Percentiles rank a stretch among this genome's conserved stretches.
Conservation (phyloP, 2,329 filamentous ascomycete species). For the Didymella lethalis region DNA sequence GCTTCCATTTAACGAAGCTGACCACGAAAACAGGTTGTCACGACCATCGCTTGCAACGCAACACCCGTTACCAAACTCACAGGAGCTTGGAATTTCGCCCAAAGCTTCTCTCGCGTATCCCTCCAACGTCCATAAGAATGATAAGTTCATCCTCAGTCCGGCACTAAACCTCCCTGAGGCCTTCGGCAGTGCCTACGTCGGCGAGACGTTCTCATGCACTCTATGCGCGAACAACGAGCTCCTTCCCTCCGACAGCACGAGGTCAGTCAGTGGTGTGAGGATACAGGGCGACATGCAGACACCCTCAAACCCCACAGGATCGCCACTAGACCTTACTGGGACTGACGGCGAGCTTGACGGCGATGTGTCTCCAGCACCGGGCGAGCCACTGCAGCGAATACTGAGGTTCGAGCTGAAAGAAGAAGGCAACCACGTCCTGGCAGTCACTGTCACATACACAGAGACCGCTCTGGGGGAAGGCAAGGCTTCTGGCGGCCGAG, state of each 20-base stretch:
- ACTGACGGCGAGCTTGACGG: conserved; percentile 53
- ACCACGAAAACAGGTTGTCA: conserved; percentile 68
- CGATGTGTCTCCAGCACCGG: conserved; percentile 58
- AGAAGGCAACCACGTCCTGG: conserved; percentile 91
- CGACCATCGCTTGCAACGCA: conserved; percentile 79
- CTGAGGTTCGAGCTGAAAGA: conserved; percentile 89
- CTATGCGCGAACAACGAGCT: conserved; percentile 94
- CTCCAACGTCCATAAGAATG: conserved; percentile 55
- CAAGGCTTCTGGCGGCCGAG: conserved; percentile 65
- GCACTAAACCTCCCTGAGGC: conserved; percentile 84
- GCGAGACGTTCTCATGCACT: conserved; percentile 93
- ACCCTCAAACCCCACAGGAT: conserved; percentile 70
- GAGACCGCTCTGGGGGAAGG: conserved; percentile 71
- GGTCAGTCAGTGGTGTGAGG: conserved; percentile 74
- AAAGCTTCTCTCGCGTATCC: conserved; percentile 76
- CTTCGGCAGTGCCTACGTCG: conserved; percentile 94
- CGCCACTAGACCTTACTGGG: conserved; percentile 66
- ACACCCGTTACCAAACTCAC: conserved; percentile 66
- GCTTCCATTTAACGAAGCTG: conserved; percentile 55
- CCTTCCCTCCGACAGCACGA: conserved; percentile 47
- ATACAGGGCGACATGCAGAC: conserved; percentile 97
- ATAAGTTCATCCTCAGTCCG: conserved; percentile 65
- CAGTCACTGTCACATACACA: conserved; percentile 92
- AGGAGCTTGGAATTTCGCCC: conserved; percentile 60
- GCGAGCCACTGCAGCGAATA: conserved; percentile 78